Percentiles rank a stretch among this genome's conserved stretches.
Conservation (phyloP, 2,329 filamentous ascomycete species). For the Acarospora socialis region DNA sequence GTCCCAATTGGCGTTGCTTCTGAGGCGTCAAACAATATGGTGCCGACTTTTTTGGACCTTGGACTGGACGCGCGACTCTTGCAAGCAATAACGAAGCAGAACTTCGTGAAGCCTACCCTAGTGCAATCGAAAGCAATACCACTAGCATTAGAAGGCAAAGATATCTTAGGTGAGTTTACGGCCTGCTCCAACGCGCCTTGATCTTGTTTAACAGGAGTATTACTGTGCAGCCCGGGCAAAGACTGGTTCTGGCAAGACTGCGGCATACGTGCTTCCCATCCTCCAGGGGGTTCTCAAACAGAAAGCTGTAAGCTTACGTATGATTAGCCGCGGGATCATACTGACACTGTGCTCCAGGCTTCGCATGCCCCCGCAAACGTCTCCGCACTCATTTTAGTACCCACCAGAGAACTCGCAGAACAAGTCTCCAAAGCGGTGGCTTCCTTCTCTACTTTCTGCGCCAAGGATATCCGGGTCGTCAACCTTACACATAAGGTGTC, state of each 20-base stretch:
- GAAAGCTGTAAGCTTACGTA: conserved; percentile 43
- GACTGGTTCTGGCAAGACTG: conserved; percentile 93
- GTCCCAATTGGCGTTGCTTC: conserved; percentile 25
- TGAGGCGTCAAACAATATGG: conserved; percentile 15
- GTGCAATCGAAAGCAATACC: conserved; percentile 83
- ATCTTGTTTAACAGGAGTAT: not conserved
- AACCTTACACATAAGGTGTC: conserved; percentile 87
- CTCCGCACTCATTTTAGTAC: conserved; percentile 77
- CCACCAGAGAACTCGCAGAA: conserved; percentile 84
- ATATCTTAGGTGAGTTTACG: conserved; percentile 50
- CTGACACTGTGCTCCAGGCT: conserved; percentile 4
- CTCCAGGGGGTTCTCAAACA: conserved; percentile 68
- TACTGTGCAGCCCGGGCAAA: conserved; percentile 59
- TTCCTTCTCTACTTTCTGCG: conserved; percentile 66
- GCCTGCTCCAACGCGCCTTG: conserved; percentile 8
- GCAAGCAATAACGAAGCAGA: conserved; percentile 71
- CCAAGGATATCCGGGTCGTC: conserved; percentile 65
- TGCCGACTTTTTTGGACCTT: conserved; percentile 54
- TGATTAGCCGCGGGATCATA: not conserved
- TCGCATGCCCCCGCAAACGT: conserved; percentile 23
- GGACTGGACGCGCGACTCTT: conserved; percentile 73
- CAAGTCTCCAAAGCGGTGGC: conserved; percentile 73
- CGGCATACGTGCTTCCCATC: conserved; percentile 86
- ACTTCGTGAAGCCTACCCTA: conserved; percentile 73
- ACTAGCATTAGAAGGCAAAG: conserved; percentile 69